Base-by-base conservation (phyloP, 2,329 filamentous ascomycete genomes). In the Cercospora sp. region DNA sequence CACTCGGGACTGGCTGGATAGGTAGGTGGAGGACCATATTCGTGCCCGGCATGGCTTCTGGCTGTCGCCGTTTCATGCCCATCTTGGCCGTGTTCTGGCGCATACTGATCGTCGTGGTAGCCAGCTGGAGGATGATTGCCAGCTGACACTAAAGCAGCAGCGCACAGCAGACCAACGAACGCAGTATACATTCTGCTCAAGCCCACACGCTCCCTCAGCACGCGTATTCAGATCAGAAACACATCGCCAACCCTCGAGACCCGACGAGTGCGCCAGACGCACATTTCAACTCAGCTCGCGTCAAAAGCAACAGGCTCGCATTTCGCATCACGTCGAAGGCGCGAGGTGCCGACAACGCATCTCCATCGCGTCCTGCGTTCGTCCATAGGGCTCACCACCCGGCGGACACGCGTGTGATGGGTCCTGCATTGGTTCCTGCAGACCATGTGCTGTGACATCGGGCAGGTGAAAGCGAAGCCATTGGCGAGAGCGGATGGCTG, bases 341-440 rank as follows among this genome's bases (percentile, higher is more conserved):
- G 53, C 30, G 53, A 58, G 12, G 30, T 12, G 53, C 53, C 1
- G 53, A 30, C 26, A 58, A 18, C 30, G 53, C 53, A 58, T 33
- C 16, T 30, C 26, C 5, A 13, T 30, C 53, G n/a, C 53, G 26
- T 58, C 53, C 53, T 51, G 45, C 13, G 8, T 58, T n/a, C 7
- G 13, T 33, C 12, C 30, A 12, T 58, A 18, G 53, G 53, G 53
- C 53, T 53, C 20, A 8, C 20, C 26, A 28, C 6, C 13, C 48
- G 48, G n/a, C 20, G 53, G 2, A 30, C 13, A 33, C 30, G 53
- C 26, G 53, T 28, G 53, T 58, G 53, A 58, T 33, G 30, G 53
- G 30, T 33, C 53, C 53, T 30, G 53, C 53, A 58, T 58, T 58
- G 53, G 30, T 58, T 58, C 53, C 53, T 31, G 53, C 53, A 58